phyloP scores from a whole-genome alignment of 2,329 filamentous ascomycete genomes.

The Hymenotorrendiella dingleyae region DNA sequence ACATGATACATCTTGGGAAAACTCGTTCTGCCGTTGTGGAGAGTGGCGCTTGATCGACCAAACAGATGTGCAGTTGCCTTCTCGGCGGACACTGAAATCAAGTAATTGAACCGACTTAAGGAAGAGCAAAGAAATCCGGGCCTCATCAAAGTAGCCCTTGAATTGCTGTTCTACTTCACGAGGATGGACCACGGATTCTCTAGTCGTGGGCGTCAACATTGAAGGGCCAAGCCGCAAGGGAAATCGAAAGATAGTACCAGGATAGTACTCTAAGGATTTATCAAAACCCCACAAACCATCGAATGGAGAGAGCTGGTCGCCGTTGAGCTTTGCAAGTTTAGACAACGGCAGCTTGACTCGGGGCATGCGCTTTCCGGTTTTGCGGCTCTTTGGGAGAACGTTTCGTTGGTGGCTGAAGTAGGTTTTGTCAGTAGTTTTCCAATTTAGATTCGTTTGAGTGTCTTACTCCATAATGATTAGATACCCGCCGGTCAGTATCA shows the following conservation, averaged over 20 bases:
- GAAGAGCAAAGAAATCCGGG: slow-evolving; percentile 24
- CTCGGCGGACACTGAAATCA: slow-evolving; percentile 16
- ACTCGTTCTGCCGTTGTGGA: background rate
- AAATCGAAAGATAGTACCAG: slow-evolving; percentile 27
- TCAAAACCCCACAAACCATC: slow-evolving; percentile 22
- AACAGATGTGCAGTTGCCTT: slow-evolving; percentile 6
- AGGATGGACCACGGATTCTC: slow-evolving; percentile 5
- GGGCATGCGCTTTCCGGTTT: slow-evolving; percentile 16
- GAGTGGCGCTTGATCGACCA: slow-evolving; percentile 17
- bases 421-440: slow-evolving; percentile 1
- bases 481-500: slow-evolving; percentile 29
- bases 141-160: slow-evolving; percentile 21
- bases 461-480: slow-evolving; percentile 32
- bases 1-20: background rate
- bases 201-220: slow-evolving; percentile 7
- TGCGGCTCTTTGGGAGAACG: slow-evolving; percentile 17
- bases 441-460: background rate
- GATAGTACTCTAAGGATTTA: slow-evolving; percentile 15
- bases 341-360: slow-evolving; percentile 21
- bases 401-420: slow-evolving; percentile 22
- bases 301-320: slow-evolving; percentile 21
- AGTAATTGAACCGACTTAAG: slow-evolving; percentile 18
- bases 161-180: slow-evolving; percentile 8
- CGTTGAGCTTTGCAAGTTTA: slow-evolving; percentile 15
- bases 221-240: slow-evolving; percentile 13